phyloP scores from a whole-genome alignment of 2,329 filamentous ascomycete species.

The Stenocarpella maydis region DNA sequence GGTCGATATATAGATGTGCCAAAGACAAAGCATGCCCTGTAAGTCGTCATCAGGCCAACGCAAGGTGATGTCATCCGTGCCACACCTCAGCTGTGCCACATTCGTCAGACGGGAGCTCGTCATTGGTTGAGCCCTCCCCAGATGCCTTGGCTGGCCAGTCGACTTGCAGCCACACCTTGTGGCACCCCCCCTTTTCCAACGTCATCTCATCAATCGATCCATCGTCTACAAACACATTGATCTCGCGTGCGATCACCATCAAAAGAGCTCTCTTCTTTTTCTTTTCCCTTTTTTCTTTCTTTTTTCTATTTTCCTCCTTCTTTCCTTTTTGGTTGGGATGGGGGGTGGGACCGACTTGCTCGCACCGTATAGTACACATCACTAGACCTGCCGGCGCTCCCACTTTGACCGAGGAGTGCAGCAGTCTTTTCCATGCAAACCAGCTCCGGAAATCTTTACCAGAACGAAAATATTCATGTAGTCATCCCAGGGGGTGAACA shows the following conservation, averaged over 20 bases:
- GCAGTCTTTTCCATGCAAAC: neutral
- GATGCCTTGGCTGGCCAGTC: neutral
- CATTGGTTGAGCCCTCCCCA: neutral
- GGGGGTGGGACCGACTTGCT: too few species aligned
- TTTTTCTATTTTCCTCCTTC: neutral
- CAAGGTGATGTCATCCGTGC: slow-evolving; percentile 29
- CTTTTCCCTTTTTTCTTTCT: neutral
- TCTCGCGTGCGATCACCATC: neutral
- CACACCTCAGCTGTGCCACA: slow-evolving; percentile 26
- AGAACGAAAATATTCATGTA: too few species aligned
- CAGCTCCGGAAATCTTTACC: neutral
- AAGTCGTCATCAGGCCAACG: slow-evolving; percentile 11
- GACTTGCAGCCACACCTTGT: slow-evolving; percentile 11
- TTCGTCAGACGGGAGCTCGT: neutral
- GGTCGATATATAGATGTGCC: slow-evolving; percentile 3
- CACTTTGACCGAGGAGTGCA: neutral
- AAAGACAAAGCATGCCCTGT: neutral
- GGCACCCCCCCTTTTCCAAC: slow-evolving; percentile 10
- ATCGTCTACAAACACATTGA: too few species aligned
- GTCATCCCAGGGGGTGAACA: neutral
- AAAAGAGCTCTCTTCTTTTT: neutral
- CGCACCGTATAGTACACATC: neutral
- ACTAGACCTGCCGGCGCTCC: neutral
- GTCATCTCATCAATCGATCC: slow-evolving; percentile 12
- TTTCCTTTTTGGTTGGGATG: neutral